A percentile compares a stretch with the other conserved stretches of the same genome.
Conservation (phyloP, 2,329 filamentous ascomycete species). For the Pleomassaria siparia region DNA sequence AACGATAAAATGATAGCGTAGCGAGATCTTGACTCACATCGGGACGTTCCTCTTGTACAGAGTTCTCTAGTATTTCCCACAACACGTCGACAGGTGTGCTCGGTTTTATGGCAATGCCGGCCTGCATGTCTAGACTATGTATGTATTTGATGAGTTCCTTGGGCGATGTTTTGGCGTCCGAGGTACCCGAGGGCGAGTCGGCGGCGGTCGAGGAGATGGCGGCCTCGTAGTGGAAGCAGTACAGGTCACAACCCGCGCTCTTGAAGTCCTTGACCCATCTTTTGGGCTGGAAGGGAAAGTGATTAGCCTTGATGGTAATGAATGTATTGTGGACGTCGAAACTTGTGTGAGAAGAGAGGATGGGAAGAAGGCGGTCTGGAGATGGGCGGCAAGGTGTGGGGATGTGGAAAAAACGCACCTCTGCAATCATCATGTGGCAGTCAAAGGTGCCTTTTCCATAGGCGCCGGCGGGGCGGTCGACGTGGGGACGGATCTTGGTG, state of each 20-base stretch:
- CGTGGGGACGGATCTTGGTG: conserved; percentile 85
- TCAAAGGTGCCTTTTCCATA: conserved; percentile 91
- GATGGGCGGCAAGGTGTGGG: conserved; percentile 15
- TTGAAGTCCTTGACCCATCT: conserved; percentile 98
- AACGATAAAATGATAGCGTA: conserved; percentile 18
- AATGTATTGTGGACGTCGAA: conserved; percentile 15
- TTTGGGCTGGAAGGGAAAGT: conserved; percentile 67
- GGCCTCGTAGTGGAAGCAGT: conserved; percentile 99
- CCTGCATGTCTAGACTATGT: conserved; percentile 82
- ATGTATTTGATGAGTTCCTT: conserved; percentile 87
- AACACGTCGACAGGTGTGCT: conserved; percentile 87
- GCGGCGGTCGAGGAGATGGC: conserved; percentile 81
- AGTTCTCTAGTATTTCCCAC: conserved; percentile 81
- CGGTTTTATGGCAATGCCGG: conserved; percentile 94
- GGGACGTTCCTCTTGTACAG: conserved; percentile 73
- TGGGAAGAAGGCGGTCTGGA: background rate
- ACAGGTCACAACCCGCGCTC: conserved; percentile 92
- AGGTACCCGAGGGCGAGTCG: conserved; percentile 70
- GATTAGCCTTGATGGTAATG: conserved; percentile 14
- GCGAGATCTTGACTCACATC: conserved; percentile 67
- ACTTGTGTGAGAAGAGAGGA: conserved; percentile 6
- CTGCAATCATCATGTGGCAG: conserved; percentile 99
- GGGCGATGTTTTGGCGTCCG: conserved; percentile 74
- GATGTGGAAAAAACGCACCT: conserved; percentile 57
- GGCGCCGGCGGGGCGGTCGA: conserved; percentile 69